phyloP scores from a whole-genome alignment of 805 yeast genomes.

The Pichia nanzhaoensis region DNA sequence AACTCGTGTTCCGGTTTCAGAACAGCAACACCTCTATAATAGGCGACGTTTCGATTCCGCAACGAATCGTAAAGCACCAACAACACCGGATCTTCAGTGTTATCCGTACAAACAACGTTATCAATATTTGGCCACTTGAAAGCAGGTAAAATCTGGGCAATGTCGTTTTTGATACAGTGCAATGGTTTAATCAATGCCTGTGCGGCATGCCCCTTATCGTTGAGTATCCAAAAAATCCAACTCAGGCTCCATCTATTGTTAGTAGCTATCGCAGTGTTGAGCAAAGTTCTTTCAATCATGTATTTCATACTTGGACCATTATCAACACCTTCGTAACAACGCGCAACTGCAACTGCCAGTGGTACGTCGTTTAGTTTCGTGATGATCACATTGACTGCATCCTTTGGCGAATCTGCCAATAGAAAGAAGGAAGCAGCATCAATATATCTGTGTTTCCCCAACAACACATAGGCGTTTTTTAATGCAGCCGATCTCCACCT shows the following conservation, averaged over 20 bases:
- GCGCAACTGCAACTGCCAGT: slow-evolving; percentile 74
- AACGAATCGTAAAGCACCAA: slow-evolving; percentile 57
- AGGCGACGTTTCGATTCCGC: slow-evolving; percentile 44
- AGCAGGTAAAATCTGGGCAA: slow-evolving; percentile 25
- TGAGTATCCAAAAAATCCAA: slow-evolving; percentile 70
- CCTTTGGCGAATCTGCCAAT: slow-evolving; percentile 67
- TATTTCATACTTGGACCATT: slow-evolving; percentile 45
- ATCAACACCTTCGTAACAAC: slow-evolving; percentile 61
- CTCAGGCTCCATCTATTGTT: slow-evolving; percentile 79
- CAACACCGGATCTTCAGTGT: slow-evolving; percentile 72
- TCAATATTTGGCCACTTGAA: slow-evolving; percentile 33
- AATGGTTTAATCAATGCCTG: slow-evolving; percentile 61
- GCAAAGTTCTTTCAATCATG: slow-evolving; percentile 42
- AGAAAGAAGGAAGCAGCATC: slow-evolving; percentile 90
- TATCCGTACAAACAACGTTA: slow-evolving; percentile 24
- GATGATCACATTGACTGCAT: slow-evolving; percentile 68
- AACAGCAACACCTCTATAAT: slow-evolving; percentile 43
- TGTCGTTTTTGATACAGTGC: slow-evolving; percentile 27
- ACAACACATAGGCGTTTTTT: slow-evolving; percentile 84
- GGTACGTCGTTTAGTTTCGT: slow-evolving; percentile 61
- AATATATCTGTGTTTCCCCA: slow-evolving; percentile 79
- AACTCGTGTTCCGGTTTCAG: slow-evolving; percentile 46
- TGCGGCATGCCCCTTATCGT: slow-evolving; percentile 44
- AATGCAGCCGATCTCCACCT: slow-evolving; percentile 87
- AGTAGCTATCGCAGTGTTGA: slow-evolving; percentile 50